Base-by-base conservation (phyloP, 2,329 filamentous ascomycete species). In the Beauveria medogensis region DNA sequence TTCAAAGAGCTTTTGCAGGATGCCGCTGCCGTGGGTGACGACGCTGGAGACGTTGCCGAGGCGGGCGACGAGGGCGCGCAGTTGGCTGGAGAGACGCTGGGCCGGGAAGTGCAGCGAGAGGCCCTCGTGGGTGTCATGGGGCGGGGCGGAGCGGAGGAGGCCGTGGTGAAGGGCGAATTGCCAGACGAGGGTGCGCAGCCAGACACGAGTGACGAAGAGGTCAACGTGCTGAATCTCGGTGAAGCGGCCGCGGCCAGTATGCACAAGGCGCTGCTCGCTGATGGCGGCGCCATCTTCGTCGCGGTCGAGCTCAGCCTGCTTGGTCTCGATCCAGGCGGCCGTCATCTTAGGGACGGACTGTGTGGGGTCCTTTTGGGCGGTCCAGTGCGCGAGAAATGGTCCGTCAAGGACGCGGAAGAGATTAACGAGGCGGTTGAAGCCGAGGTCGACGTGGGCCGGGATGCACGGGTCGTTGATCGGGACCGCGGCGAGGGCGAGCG, bases 1-100 rank as follows among this genome's bases (percentile, higher is more conserved):
- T 65, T 85, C 82, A 60, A 85, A 83, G 5, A 85, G 72, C 67
- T 85, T 85, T 63, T 82, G 78, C 57, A 84, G 72, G 59, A 85
- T 82, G 24, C 80, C 80, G 43, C 75, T 80, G 8, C 82, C 82
- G 64, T 85, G 81, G 5, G 82, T 78, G 30, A 78, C 78, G 62
- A 85, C 78, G 58, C 78, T 78, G 43, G 72, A 69, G 20, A 73
- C 69, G 61, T 69, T 75, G 5, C 70, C 67, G 1, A 77, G 65
- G 2, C 69, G 69, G 50, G 66, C 67, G 18, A 77, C 72, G 16
- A 77, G 69, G 43, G 64, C 70, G 44, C 75, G 73, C 4, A 77
- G 69, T 65, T 77, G 72, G 3, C 68, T 65, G 10, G 74, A 75
- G 16, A 77, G 68, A 6, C 74, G 70, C 20, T 71, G 69, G 0